Evolutionary conservation across 768 basidiomycete genomes (phyloP), one percentile per base, ranked within the genome.

Genomic region (Boletus rubropictus): DNA sequence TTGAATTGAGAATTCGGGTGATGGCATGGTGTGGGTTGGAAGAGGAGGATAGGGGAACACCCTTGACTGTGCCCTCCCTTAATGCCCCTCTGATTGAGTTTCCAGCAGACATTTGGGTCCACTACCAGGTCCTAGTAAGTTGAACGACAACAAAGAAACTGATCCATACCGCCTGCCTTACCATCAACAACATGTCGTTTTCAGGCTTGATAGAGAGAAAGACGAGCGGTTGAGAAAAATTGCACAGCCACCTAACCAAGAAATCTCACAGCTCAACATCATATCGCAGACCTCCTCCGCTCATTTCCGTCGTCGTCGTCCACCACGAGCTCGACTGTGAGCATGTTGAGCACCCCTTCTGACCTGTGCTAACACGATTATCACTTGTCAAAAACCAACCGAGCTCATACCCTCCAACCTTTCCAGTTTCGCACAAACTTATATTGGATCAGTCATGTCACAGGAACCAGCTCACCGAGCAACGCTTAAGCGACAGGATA

Each of bases 1-100:
- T 3, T 28, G 27, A 11, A 77, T 78, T 38, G 73, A 66, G 56
- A 81, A 75, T 53, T 80, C 69, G 51, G 77, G 79, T 59, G 77
- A 68, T 7, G 21, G 28, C 34, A 35, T 40, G 40, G 17, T 39
- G 34, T n/a, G 7, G 20, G 8, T 7, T 24, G 18, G 9, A 5
- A 8, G 17, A 14, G 29, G 9, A 5, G 8, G 17, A n/a, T 9
- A 12, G 10, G 11, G 28, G 41, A 8, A 9, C 40, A 18, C 20
- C 5, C 14, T n/a, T n/a, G n/a, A n/a, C n/a, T n/a, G n/a, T n/a
- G n/a, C n/a, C n/a, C n/a, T n/a, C n/a, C n/a, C n/a, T n/a, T n/a
- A n/a, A n/a, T n/a, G n/a, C n/a, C n/a, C n/a, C n/a, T n/a, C n/a
- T n/a, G n/a, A n/a, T n/a, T n/a, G n/a, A n/a, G n/a, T n/a, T n/a